Conservation (phyloP, 306 rosid genomes). For the Acacia crassicarpa region DNA sequence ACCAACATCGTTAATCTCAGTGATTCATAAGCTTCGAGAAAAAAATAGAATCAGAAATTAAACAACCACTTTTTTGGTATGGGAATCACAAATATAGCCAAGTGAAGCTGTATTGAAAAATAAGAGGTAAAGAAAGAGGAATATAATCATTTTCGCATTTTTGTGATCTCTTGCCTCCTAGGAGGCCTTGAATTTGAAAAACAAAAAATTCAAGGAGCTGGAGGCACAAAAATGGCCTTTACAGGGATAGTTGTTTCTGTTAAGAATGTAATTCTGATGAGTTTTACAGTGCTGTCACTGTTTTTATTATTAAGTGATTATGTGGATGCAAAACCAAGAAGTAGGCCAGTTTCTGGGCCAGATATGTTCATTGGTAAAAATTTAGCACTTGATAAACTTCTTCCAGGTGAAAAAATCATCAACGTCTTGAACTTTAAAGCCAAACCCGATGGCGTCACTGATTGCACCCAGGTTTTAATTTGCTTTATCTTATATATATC, state of each 20-base stretch:
- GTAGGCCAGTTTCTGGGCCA: constrained; percentile 7
- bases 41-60: neutral
- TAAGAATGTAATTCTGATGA: constrained; percentile 8
- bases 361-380: constrained; percentile 27
- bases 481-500: neutral
- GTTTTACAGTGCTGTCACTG: constrained; percentile 34
- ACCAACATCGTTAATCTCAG: neutral
- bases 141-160: constrained; percentile 26
- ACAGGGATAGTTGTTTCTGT: constrained; percentile 18
- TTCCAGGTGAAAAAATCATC: constrained; percentile 42
- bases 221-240: constrained; percentile 53
- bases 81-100: constrained; percentile 10
- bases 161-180: constrained; percentile 37
- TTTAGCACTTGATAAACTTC: constrained; percentile 28
- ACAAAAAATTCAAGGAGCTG: neutral
- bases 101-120: constrained; percentile 29
- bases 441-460: constrained; percentile 47
- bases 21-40: neutral
- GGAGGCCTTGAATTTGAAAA: constrained; percentile 30
- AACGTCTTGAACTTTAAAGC: constrained; percentile 57
- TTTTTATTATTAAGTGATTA: neutral
- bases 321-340: constrained; percentile 1
- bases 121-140: constrained; percentile 20
- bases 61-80: neutral
- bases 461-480: constrained; percentile 44